phyloP scores from a whole-genome alignment of 805 yeast genomes.

The Priceomyces fermenticarens region DNA sequence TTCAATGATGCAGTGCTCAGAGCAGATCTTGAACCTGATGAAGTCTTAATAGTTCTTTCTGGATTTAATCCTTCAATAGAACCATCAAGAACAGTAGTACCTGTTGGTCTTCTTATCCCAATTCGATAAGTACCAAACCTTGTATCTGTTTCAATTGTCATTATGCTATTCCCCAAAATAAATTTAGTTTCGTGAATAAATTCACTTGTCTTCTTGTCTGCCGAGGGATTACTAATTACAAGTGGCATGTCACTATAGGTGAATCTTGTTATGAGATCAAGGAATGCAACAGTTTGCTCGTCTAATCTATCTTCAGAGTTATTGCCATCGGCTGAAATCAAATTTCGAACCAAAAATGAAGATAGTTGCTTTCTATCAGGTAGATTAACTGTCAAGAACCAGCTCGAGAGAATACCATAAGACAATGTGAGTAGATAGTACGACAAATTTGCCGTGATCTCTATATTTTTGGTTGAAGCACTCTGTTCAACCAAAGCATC shows the following conservation, averaged over 20 bases:
- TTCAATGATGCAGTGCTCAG: slow-evolving; percentile 2
- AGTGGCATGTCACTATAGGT: slow-evolving; percentile 63
- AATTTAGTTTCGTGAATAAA: slow-evolving; percentile 39
- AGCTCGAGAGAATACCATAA: slow-evolving; percentile 62
- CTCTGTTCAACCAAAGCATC: slow-evolving; percentile 52
- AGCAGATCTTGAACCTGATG: slow-evolving; percentile 16
- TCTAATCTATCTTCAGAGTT: slow-evolving; percentile 29
- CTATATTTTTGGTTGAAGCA: slow-evolving; percentile 50
- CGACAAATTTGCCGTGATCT: slow-evolving; percentile 49
- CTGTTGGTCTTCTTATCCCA: slow-evolving; percentile 64
- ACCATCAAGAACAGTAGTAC: slow-evolving; percentile 48
- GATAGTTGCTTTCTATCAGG: slow-evolving; percentile 58
- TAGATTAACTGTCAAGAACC: slow-evolving; percentile 66
- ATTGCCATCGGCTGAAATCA: slow-evolving; percentile 35
- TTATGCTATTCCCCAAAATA: slow-evolving; percentile 57
- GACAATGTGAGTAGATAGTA: slow-evolving; percentile 64
- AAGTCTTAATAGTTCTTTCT: neutral
- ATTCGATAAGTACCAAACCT: slow-evolving; percentile 51
- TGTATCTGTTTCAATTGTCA: slow-evolving; percentile 54
- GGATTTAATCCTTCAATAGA: slow-evolving; percentile 15
- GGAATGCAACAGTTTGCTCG: slow-evolving; percentile 56
- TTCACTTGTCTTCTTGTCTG: slow-evolving; percentile 7
- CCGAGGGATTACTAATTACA: slow-evolving; percentile 30
- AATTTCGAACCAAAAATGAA: slow-evolving; percentile 58
- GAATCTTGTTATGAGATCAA: slow-evolving; percentile 68